These are phyloP conservation scores for Monosporascus sp. DNA, from an alignment of 2,329 filamentous ascomycete species.

Conservation along the genomic window DNA sequence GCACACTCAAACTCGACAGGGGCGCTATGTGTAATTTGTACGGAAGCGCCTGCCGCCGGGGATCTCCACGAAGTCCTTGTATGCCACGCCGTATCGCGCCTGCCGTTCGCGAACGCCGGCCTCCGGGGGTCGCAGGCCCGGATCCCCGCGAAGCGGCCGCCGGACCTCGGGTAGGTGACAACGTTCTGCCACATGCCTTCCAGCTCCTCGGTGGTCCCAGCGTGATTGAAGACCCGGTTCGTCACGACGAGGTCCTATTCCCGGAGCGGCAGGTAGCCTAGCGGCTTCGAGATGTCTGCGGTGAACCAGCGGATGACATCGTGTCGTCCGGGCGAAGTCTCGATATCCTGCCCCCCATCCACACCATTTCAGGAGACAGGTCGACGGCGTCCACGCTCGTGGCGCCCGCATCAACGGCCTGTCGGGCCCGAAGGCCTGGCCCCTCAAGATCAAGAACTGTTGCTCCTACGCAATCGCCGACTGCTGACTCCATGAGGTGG, in stretches of 20 bases:
- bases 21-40: slow-evolving; percentile 6
- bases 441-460: slow-evolving; percentile 24
- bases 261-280: slow-evolving; percentile 13
- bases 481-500: slow-evolving; percentile 23
- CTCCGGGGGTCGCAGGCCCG: slow-evolving; percentile 12
- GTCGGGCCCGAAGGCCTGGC: slow-evolving; percentile 21
- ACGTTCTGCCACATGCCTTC: slow-evolving; percentile 26
- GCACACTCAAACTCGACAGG: slow-evolving; percentile 13
- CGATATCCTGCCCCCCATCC: slow-evolving; percentile 12
- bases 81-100: slow-evolving; percentile 8
- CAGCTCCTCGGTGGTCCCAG: slow-evolving; percentile 14
- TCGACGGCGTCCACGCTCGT: slow-evolving; percentile 23
- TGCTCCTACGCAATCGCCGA: slow-evolving; percentile 19
- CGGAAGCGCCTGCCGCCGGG: slow-evolving; percentile 13
- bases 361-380: slow-evolving; percentile 22
- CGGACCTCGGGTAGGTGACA: slow-evolving; percentile 17
- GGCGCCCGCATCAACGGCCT: slow-evolving; percentile 20
- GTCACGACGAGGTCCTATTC: slow-evolving; percentile 29
- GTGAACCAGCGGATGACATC: slow-evolving; percentile 18
- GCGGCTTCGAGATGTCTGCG: slow-evolving; percentile 19
- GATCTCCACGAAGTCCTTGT: slow-evolving; percentile 12
- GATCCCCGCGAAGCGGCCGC: slow-evolving; percentile 22
- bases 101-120: slow-evolving; percentile 6
- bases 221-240: slow-evolving; percentile 28
- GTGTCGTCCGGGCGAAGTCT: slow-evolving; percentile 15